A percentile compares a stretch with the other conserved stretches of the same genome.
phyloP scores from a whole-genome alignment of 2,329 filamentous ascomycete genomes.

The Endothia cerciana region DNA sequence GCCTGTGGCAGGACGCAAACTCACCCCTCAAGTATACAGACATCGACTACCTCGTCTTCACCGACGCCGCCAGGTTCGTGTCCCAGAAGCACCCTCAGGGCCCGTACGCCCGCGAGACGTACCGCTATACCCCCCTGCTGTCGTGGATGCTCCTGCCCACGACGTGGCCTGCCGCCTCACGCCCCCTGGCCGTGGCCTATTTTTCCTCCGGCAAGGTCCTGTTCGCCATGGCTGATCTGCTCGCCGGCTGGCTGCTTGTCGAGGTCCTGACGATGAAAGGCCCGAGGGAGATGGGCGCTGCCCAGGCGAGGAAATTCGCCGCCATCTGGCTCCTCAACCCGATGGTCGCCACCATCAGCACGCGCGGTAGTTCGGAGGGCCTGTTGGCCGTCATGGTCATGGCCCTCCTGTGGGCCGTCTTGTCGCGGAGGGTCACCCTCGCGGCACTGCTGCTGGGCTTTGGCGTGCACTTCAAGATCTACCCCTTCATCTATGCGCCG shows the following conservation, averaged over 20 bases:
- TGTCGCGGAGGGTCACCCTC: constrained; percentile 62
- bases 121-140: constrained; percentile 93
- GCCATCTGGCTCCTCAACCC: constrained; percentile 94
- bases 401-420: constrained; percentile 79
- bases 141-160: constrained; percentile 91
- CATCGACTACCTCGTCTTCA: constrained; percentile 98
- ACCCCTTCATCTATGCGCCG: constrained; percentile 92
- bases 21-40: constrained; percentile 97
- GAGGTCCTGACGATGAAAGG: constrained; percentile 39
- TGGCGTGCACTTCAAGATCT: constrained; percentile 96
- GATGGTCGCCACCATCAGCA: constrained; percentile 97
- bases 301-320: constrained; percentile 73
- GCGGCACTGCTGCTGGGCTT: constrained; percentile 79
- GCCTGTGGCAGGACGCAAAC: constrained; percentile 88
- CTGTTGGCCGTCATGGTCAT: constrained; percentile 84
- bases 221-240: constrained; percentile 81
- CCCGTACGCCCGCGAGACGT: constrained; percentile 89
- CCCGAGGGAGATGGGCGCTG: constrained; percentile 48
- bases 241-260: constrained; percentile 79
- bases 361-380: constrained; percentile 90
- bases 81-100: constrained; percentile 58
- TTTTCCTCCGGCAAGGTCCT: constrained; percentile 87
- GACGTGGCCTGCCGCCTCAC: constrained; percentile 50
- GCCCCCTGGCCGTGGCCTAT: constrained; percentile 44
- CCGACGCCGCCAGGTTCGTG: constrained; percentile 83